These are phyloP conservation scores for Zychaea mexicana DNA, from an alignment of 371 early-diverging fungal genomes.

Conservation along the genomic window DNA sequence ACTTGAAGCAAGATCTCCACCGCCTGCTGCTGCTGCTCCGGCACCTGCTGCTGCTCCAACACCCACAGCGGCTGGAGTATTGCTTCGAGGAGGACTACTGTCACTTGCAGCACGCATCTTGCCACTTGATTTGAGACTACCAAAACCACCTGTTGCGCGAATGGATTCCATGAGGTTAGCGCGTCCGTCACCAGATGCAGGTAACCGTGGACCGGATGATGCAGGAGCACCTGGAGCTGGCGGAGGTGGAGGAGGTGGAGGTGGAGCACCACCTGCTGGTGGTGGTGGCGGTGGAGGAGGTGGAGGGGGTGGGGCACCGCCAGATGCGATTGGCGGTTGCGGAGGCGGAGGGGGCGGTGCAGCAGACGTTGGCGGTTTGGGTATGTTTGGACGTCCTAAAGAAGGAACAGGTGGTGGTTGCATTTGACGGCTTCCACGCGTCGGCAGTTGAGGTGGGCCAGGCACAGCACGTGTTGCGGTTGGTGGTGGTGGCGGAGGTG, in stretches of 20 bases:
- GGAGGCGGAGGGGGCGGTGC: conserved; percentile 13
- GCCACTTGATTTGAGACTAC: conserved; percentile 33
- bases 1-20: conserved; percentile 43
- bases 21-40: conserved; percentile 19
- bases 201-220: conserved; percentile 6
- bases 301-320: conserved; percentile 24
- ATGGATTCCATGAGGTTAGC: conserved; percentile 45
- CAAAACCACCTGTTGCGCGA: conserved; percentile 47
- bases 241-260: conserved; percentile 21
- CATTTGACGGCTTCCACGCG: conserved; percentile 11
- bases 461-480: conserved; percentile 1
- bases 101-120: conserved; percentile 12
- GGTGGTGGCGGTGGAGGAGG: conserved; percentile 33
- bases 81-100: background rate
- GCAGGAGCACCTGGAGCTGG: conserved; percentile 16
- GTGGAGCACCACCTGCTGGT: conserved; percentile 9
- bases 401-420: conserved; percentile 14
- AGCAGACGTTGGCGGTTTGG: conserved; percentile 21
- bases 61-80: conserved; percentile 15
- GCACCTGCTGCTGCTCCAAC: conserved; percentile 19
- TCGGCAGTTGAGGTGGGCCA: conserved; percentile 13
- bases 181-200: conserved; percentile 21
- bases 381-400: conserved; percentile 1
- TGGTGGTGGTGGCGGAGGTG: conserved; percentile 16
- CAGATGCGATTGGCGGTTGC: background rate